Percentiles rank a stretch among this genome's conserved stretches.
Conservation (phyloP, 129 eudicot genomes). For the Artemisia annua region DNA sequence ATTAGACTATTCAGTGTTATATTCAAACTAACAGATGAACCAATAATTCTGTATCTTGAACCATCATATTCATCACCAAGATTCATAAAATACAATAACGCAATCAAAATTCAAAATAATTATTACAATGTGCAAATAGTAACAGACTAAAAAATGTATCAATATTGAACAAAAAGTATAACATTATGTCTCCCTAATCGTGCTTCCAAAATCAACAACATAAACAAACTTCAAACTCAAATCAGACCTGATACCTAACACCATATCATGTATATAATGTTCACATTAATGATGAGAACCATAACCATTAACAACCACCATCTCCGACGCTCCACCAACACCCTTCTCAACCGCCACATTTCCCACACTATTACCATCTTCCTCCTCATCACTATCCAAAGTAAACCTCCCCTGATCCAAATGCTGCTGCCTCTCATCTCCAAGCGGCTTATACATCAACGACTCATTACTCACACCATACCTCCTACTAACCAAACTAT, state of each 20-base stretch:
- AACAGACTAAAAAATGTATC: not conserved
- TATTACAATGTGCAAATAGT: not conserved
- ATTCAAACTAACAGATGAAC: not conserved
- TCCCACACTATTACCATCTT: constrained; percentile 19
- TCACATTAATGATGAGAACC: constrained; percentile 35
- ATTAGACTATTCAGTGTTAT: not conserved
- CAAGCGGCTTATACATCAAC: constrained; percentile 67
- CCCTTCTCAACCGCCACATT: constrained; percentile 11
- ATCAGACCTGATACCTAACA: too few species aligned
- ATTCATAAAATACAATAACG: not conserved
- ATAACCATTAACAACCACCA: not conserved
- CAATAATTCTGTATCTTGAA: not conserved
- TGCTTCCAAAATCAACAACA: not conserved
- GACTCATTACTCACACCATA: constrained; percentile 45
- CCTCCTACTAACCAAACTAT: constrained; percentile 53
- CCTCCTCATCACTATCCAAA: constrained; percentile 81
- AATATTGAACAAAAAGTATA: constrained; percentile 5
- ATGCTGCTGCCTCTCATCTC: constrained; percentile 56
- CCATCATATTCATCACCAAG: not conserved
- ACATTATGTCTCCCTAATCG: constrained; percentile 1
- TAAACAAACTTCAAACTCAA: too few species aligned
- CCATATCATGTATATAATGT: not conserved
- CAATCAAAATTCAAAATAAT: constrained; percentile 1
- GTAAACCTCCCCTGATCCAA: constrained; percentile 51
- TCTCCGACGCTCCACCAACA: constrained; percentile 31